Base-by-base conservation (phyloP, 345 rosid species). In the Populus alba region DNA sequence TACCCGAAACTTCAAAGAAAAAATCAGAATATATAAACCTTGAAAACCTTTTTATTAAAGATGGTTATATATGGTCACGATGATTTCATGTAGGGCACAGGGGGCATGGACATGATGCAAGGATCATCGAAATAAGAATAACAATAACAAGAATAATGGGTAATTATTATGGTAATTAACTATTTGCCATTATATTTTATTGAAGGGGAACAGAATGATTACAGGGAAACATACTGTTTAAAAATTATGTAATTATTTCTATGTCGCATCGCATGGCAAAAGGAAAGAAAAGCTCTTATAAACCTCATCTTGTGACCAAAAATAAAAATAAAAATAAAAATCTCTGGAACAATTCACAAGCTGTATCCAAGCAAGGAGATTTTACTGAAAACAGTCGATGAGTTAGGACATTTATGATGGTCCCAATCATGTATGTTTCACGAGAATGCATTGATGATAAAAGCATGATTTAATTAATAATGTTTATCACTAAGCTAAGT, bases 341-440 rank as follows among this genome's bases (percentile, higher is more conserved):
- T 11, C 15, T 43, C 3, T 15, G 1, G 29, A 23, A n/a, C 13
- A 59, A 59, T 47, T 47, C 51, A 47, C 51, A 39, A 9, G 8
- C 6, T 18, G 59, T 53, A 23, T 45, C 15, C 76, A 37, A 38
- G 62, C n/a, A 38, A 18, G 5, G 45, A 39, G 27, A 18, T 20
- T 20, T 35, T 68, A 8, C 20, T 11, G 43, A 47, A 41, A 12
- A 10, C 51, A 51, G 51, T 70, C 7, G 27, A 70, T 3, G 15
- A 16, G 12, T 10, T 6, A 7, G 67, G 53, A 57, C 51, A 57
- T 55, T 22, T 23, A 59, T 73, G 66, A 38, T 57, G 66, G 35
- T 57, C 31, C 62, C 76, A 73, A 57, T 57, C 63, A 72, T 55
- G 66, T 27, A 55, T 53, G 75, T 72, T 72, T 72, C 29, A 55